phyloP scores from a whole-genome alignment of 768 basidiomycete species.

The Lactarius evosmus region DNA sequence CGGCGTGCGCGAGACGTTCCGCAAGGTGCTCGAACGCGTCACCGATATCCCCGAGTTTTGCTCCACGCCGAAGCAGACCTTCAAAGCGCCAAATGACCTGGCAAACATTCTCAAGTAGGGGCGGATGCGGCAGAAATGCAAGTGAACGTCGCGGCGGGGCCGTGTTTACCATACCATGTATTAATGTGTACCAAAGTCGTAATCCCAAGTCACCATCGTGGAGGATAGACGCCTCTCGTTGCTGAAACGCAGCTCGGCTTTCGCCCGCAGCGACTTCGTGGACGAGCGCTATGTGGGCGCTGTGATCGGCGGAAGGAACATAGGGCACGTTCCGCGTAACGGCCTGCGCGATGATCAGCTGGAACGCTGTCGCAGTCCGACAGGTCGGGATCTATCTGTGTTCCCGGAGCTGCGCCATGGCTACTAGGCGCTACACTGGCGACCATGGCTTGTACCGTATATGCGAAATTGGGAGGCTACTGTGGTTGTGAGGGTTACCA shows the following conservation, averaged over 20 bases:
- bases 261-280: background rate
- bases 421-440: too few species aligned
- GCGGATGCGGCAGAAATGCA: background rate
- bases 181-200: background rate
- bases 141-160: background rate
- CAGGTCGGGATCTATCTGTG: background rate
- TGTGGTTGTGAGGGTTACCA: too few species aligned
- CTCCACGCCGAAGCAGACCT: constrained; percentile 38
- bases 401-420: background rate
- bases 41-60: constrained; percentile 78
- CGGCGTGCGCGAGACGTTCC: constrained; percentile 73
- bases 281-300: background rate
- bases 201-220: too few species aligned
- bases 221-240: too few species aligned
- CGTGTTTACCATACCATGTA: background rate
- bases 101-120: background rate
- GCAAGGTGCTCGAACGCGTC: constrained; percentile 75
- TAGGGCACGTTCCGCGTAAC: too few species aligned
- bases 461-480: background rate
- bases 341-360: too few species aligned
- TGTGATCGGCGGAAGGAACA: background rate
- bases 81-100: constrained; percentile 23
- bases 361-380: background rate
- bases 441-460: background rate
- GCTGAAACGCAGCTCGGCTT: background rate